Percentiles rank a stretch among this genome's conserved stretches.
These are phyloP conservation scores for Nothophytophthora sp. DNA, from an alignment of 352 stramenopile species.

Conservation along the genomic window DNA sequence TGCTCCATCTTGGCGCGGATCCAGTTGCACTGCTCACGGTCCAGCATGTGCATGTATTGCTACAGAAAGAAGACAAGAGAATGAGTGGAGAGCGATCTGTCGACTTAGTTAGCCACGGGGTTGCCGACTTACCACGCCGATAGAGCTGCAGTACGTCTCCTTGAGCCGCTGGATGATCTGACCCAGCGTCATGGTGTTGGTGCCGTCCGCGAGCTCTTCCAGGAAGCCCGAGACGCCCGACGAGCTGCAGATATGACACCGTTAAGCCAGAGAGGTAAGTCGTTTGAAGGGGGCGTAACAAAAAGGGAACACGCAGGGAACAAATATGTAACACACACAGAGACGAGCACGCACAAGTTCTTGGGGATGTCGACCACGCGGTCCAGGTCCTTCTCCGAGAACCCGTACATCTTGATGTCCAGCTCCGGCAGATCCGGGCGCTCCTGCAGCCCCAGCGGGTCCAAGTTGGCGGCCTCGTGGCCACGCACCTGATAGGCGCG, in stretches of 20 bases:
- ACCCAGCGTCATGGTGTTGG: constrained; percentile 92
- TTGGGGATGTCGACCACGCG: constrained; percentile 84
- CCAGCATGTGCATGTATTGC: constrained; percentile 99
- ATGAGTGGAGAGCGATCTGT: not conserved
- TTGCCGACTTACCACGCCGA: constrained; percentile 87
- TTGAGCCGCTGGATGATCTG: constrained; percentile 94
- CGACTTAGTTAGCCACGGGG: not conserved
- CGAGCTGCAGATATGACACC: constrained; percentile 37
- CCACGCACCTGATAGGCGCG: constrained; percentile 97
- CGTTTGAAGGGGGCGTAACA: not conserved
- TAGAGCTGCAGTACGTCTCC: constrained; percentile 97
- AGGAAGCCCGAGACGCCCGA: constrained; percentile 91
- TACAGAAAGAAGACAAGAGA: constrained; percentile 18
- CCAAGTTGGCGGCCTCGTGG: constrained; percentile 95
- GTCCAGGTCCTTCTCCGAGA: constrained; percentile 90
- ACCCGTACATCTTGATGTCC: constrained; percentile 93
- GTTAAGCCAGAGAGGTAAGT: not conserved
- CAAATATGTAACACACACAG: constrained; percentile 4
- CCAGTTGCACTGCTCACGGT: constrained; percentile 98
- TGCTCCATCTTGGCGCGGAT: constrained; percentile 91
- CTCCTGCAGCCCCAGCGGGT: constrained; percentile 94
- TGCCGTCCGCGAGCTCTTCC: constrained; percentile 71
- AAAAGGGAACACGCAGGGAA: constrained; percentile 10
- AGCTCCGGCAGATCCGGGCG: constrained; percentile 74
- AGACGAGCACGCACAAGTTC: constrained; percentile 70